Conservation (phyloP, 2,329 filamentous ascomycete species). For the Westerdykella aurantiaca region DNA sequence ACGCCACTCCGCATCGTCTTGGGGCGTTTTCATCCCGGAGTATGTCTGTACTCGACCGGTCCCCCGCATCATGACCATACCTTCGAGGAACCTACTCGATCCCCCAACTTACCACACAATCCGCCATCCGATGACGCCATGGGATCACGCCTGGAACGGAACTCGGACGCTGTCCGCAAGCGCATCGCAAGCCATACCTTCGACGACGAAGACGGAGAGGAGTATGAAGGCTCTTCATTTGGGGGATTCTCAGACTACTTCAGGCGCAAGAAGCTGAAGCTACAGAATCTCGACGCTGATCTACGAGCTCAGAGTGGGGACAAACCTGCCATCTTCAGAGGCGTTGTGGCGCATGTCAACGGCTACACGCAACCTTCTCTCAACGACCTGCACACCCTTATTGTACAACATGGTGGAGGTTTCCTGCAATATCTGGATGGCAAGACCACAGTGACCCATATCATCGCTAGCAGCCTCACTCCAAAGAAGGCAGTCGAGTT, state of each 20-base stretch:
- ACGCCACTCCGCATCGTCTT: slow-evolving; percentile 1
- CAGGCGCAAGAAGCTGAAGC: slow-evolving; percentile 89
- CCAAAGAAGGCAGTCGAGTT: slow-evolving; percentile 93
- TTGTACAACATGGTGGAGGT: slow-evolving; percentile 88
- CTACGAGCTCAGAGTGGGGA: slow-evolving; percentile 62
- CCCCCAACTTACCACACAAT: slow-evolving; percentile 6
- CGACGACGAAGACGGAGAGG: slow-evolving; percentile 75
- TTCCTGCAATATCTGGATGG: slow-evolving; percentile 93
- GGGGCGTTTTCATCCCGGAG: not conserved
- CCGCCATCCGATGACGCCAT: slow-evolving; percentile 35
- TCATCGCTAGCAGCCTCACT: slow-evolving; percentile 83
- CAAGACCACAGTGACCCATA: slow-evolving; percentile 93
- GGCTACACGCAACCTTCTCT: slow-evolving; percentile 94
- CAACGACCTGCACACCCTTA: slow-evolving; percentile 77
- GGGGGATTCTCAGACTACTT: slow-evolving; percentile 91
- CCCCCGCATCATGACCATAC: slow-evolving; percentile 23
- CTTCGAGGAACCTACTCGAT: slow-evolving; percentile 14
- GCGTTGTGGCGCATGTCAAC: slow-evolving; percentile 84
- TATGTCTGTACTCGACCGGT: slow-evolving; percentile 4
- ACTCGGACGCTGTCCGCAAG: slow-evolving; percentile 56
- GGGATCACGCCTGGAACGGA: slow-evolving; percentile 58
- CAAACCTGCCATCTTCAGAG: slow-evolving; percentile 82
- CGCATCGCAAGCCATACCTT: slow-evolving; percentile 67
- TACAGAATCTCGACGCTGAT: slow-evolving; percentile 88
- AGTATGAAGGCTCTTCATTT: slow-evolving; percentile 82